Conservation (phyloP, 2,329 filamentous ascomycete species). For the Cladosporium oxysporum region DNA sequence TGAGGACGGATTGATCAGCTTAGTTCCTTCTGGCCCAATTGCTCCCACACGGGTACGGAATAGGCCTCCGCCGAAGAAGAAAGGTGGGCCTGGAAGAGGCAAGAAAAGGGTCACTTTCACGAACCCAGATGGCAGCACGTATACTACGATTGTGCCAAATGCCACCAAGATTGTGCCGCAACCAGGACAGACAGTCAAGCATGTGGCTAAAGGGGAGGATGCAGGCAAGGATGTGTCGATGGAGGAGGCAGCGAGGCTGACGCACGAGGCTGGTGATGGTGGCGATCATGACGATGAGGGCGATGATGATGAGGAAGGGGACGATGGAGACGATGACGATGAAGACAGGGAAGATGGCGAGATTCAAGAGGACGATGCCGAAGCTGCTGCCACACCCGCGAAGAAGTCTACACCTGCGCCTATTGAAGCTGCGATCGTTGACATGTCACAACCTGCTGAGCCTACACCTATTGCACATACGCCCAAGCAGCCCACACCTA, state of each 20-base stretch:
- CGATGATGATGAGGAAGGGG: constrained; percentile 49
- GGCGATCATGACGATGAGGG: constrained; percentile 50
- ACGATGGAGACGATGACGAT: constrained; percentile 48
- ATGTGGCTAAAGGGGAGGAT: constrained; percentile 39
- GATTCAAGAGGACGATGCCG: constrained; percentile 34
- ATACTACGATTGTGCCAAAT: constrained; percentile 41
- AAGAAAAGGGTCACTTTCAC: constrained; percentile 71
- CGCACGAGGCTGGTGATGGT: constrained; percentile 46
- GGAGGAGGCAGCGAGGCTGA: constrained; percentile 44
- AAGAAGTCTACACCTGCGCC: constrained; percentile 20
- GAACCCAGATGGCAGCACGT: constrained; percentile 45
- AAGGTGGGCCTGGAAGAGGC: constrained; percentile 75
- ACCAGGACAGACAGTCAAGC: constrained; percentile 38
- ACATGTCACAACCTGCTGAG: background rate
- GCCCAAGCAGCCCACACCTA: background rate
- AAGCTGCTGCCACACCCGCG: constrained; percentile 25
- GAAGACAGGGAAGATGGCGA: constrained; percentile 43
- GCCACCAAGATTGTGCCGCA: constrained; percentile 40
- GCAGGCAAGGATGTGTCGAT: constrained; percentile 41
- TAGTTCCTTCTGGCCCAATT: constrained; percentile 32
- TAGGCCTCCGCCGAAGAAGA: constrained; percentile 71
- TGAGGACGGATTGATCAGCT: constrained; percentile 59
- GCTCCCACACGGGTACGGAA: constrained; percentile 61
- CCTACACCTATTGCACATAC: background rate
- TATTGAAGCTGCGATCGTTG: background rate